A percentile compares a stretch with the other conserved stretches of the same genome.
Conservation (phyloP, 1,284 basidiomycete genomes). For the Pascua sp. region DNA sequence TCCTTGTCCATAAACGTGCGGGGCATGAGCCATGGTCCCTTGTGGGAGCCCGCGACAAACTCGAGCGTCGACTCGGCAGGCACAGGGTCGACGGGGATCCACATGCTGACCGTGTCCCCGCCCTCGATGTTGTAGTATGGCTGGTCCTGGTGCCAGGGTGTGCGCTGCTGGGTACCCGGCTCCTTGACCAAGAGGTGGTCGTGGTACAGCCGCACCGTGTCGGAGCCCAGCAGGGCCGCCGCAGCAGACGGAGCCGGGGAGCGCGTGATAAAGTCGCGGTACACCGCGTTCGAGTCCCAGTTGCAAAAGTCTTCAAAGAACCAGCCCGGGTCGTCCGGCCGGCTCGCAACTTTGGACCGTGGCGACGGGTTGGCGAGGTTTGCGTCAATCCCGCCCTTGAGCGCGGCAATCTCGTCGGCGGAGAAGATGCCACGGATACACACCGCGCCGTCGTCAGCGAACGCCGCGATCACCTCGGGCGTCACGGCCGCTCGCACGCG, state of each 20-base stretch:
- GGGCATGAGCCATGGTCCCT: constrained; percentile 18
- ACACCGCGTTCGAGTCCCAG: constrained; percentile 8
- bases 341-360: constrained; percentile 10
- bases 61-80: constrained; percentile 9
- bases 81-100: constrained; percentile 19
- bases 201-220: constrained; percentile 12
- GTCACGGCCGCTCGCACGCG: constrained; percentile 12
- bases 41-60: constrained; percentile 16
- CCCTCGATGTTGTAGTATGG: constrained; percentile 19
- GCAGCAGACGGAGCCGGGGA: constrained; percentile 9
- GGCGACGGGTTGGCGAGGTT: constrained; percentile 6
- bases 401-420: constrained; percentile 4
- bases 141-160: constrained; percentile 22
- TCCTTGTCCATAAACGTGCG: constrained; percentile 21
- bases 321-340: constrained; percentile 15
- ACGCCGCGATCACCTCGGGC: constrained; percentile 6
- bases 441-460: constrained; percentile 10
- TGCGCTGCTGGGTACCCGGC: constrained; percentile 14
- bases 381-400: constrained; percentile 10
- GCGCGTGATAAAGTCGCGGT: constrained; percentile 9
- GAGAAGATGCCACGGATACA: constrained; percentile 13
- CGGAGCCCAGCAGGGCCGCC: constrained; percentile 7
- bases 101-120: constrained; percentile 10
- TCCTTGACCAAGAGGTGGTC: constrained; percentile 20
- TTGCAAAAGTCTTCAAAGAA: constrained; percentile 24